Base-by-base conservation (phyloP, 768 basidiomycete species). In the Imleria badia region DNA sequence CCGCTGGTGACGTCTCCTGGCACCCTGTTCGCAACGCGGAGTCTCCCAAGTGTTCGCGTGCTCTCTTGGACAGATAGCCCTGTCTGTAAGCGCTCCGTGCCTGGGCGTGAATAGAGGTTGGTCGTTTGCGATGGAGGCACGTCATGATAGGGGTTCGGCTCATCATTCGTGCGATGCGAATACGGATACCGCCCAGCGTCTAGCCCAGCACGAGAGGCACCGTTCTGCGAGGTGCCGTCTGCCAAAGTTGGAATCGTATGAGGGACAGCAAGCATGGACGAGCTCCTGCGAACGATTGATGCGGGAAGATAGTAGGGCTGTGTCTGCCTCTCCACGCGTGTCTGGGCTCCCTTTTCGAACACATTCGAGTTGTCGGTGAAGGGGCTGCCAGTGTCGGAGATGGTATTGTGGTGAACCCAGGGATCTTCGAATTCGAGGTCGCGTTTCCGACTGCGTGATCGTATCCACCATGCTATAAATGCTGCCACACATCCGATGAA, bases 391-490 rank as follows among this genome's bases (percentile, higher is more conserved):
- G 36, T n/a, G 0, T 60, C 45, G 2, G 58, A 46, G 14, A 45
- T 23, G n/a, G 51, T 42, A n/a, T 58, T 52, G 43, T 59, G 60
- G 66, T 72, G 78, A 73, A 76, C 6, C 52, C 68, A 64, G 11
- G 70, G 66, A 20, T 73, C 66, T 10, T 64, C 60, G 6, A 55
- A 56, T 30, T 71, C 68, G n/a, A 73, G 63, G 38, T 71, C 69
- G 13, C 70, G 72, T 48, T 67, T 70, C 45, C 72, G 72, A 45
- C 69, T 52, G 48, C 76, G 73, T 9, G 75, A 60, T 35, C 81
- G 76, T 52, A 84, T 63, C 55, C 71, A 73, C 76, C 77, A 82
- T 1, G 80, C 77, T 31, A 81, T 61, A n/a, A 83, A 58, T 36
- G 80, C 76, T 15, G 76, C 65, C 33, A 82, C 40, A 48, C 75